Conservation (phyloP, 495 filamentous ascomycete species). For the Hypoxylon perforatum region DNA sequence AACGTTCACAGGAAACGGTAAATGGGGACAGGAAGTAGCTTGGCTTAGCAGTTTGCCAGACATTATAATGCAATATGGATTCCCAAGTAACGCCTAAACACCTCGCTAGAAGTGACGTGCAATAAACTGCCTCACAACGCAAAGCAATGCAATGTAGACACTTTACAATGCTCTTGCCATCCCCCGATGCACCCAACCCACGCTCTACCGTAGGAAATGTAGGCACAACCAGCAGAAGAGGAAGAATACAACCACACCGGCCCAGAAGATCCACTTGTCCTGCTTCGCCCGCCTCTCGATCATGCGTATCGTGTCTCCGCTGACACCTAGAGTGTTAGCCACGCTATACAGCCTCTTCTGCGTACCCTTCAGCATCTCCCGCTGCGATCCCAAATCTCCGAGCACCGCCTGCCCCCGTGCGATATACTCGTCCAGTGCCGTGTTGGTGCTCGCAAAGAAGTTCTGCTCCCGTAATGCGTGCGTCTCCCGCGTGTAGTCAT, state of each 20-base stretch:
- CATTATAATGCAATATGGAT: constrained; percentile 7
- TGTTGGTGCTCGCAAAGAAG: constrained; percentile 82
- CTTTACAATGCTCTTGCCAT: not conserved
- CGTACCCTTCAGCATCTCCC: constrained; percentile 93
- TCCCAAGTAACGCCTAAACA: constrained; percentile 28
- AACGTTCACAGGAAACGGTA: not conserved
- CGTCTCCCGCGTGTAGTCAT: constrained; percentile 74
- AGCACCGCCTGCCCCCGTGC: constrained; percentile 91
- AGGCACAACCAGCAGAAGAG: constrained; percentile 90
- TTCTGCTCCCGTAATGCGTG: constrained; percentile 91
- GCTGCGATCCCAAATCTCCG: constrained; percentile 87
- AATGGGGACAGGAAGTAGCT: constrained; percentile 2
- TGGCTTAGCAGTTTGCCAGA: not conserved
- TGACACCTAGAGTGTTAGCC: constrained; percentile 92
- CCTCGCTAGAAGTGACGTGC: constrained; percentile 30
- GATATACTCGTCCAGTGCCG: constrained; percentile 90
- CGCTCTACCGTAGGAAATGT: constrained; percentile 76
- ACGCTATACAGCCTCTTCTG: constrained; percentile 91
- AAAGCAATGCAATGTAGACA: not conserved
- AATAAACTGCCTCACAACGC: not conserved
- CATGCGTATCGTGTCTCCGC: constrained; percentile 96
- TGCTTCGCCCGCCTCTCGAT: constrained; percentile 89
- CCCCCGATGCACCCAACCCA: not conserved
- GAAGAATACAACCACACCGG: constrained; percentile 88
- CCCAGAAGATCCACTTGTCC: constrained; percentile 99